Percentiles rank a stretch among this genome's conserved stretches.
Evolutionary conservation across 2,329 filamentous ascomycete genomes (phyloP).

Genomic region (Ilyonectria sp.): DNA sequence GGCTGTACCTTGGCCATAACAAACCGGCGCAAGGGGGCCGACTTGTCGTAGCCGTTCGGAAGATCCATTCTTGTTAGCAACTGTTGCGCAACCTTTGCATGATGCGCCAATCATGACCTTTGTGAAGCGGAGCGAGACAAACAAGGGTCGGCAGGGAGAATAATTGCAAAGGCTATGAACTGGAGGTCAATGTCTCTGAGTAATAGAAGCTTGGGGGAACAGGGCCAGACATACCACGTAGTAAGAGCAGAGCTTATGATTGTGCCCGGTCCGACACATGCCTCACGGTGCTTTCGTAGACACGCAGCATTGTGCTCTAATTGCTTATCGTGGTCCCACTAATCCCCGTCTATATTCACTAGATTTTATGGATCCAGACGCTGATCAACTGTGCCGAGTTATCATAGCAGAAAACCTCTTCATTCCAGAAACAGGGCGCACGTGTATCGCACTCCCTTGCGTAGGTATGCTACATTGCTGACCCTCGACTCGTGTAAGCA

Average conservation of each 20-base stretch:
- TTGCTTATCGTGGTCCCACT: constrained; percentile 15
- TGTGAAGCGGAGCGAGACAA: constrained; percentile 21
- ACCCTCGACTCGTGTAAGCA: constrained; percentile 18
- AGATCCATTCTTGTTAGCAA: constrained; percentile 10
- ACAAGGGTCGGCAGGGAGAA: constrained; percentile 21
- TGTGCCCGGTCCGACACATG: constrained; percentile 24
- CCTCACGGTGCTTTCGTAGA: constrained; percentile 6
- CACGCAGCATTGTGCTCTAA: constrained; percentile 21
- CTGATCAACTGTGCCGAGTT: constrained; percentile 25
- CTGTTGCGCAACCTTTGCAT: constrained; percentile 31
- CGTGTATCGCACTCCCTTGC: constrained; percentile 36
- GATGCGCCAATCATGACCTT: constrained; percentile 39
- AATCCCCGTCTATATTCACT: constrained; percentile 25
- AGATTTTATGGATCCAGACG: constrained; percentile 19
- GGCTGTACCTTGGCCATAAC: constrained; percentile 3
- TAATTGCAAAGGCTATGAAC: constrained; percentile 8
- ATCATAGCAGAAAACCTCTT: constrained; percentile 25
- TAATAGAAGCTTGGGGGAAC: constrained; percentile 34
- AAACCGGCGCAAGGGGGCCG: constrained; percentile 4
- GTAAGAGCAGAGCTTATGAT: constrained; percentile 27
- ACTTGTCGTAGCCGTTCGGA: constrained; percentile 12
- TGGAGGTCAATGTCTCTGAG: constrained; percentile 30
- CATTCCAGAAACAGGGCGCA: constrained; percentile 44
- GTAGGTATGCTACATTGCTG: constrained; percentile 20
- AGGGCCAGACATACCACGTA: constrained; percentile 24